Evolutionary conservation across 352 stramenopile genomes (phyloP), one percentile per base, ranked within the genome.

Genomic region (Globisporangium echinulatum): DNA sequence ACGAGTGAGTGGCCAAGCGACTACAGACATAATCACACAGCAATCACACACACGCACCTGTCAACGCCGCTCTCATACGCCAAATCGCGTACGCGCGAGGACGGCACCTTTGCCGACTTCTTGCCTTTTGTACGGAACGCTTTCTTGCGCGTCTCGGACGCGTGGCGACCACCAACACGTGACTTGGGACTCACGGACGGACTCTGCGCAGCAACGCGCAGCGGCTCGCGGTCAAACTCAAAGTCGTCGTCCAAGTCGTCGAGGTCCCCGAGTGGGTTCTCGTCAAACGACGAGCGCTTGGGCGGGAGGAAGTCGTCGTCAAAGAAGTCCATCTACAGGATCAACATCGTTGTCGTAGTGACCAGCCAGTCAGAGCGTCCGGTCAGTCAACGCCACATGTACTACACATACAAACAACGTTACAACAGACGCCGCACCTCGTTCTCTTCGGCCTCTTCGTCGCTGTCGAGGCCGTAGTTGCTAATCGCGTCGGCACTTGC

Each of bases 211-310:
- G 74, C 63, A 25, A 64, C 61, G 25, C 71, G 74, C 52, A 72
- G 71, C 49, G 72, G 71, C 51, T 94, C 84, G 17, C 85, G 65
- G 66, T 96, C 87, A 64, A 96, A 96, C 54, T 94, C 87, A 56
- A 94, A 94, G 56, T 96, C 87, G 54, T 96, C 87, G 61, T 96
- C 87, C 36, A 70, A 69, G 64, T 96, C 87, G 49, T 96, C 87
- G 13, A 67, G 40, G 66, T 96, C 86, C 40, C 75, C 84, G 52
- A 89, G 66, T 2, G 71, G 64, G 43, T 85, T 87, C 42, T 94
- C 86, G 50, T 93, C 85, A 58, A 93, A 94, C 3, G 82, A 92
- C 15, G 67, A 66, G n/a, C 75, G 71, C 61, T 92, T 96, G 4
- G 63, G 55, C 42, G 76, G 71, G 8, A 77, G 62, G 19, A 90